phyloP scores from a whole-genome alignment of 768 basidiomycete genomes.

The Ramaria rubella region DNA sequence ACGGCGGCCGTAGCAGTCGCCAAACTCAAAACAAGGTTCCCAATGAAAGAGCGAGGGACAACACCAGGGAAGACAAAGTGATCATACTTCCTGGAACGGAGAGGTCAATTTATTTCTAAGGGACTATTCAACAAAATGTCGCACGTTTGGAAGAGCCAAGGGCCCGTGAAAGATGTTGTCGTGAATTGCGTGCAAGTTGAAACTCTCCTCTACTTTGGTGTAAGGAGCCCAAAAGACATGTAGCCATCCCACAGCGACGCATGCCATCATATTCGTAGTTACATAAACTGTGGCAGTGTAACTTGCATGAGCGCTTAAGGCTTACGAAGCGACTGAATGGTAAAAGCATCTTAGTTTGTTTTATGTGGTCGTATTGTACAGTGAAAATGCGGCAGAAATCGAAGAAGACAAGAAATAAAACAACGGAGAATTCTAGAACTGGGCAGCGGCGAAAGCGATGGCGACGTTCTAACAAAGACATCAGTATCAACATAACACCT shows the following conservation, averaged over 20 bases:
- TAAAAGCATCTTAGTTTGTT: no score
- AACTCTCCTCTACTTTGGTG: constrained; percentile 97
- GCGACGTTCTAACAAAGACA: constrained; percentile 56
- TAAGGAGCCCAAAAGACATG: constrained; percentile 80
- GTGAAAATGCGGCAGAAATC: neutral
- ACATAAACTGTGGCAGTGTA: no score
- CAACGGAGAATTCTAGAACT: constrained; percentile 1
- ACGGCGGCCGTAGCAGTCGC: constrained; percentile 43
- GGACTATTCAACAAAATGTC: neutral
- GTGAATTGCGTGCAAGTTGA: constrained; percentile 87
- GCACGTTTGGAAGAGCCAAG: constrained; percentile 40
- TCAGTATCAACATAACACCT: neutral
- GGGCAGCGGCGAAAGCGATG: constrained; percentile 63
- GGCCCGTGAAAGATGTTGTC: constrained; percentile 80
- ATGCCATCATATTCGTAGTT: neutral
- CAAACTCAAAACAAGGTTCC: constrained; percentile 64
- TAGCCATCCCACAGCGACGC: constrained; percentile 33
- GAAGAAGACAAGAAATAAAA: neutral
- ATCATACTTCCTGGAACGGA: constrained; percentile 59
- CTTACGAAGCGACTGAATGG: no score
- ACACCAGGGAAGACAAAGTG: constrained; percentile 85
- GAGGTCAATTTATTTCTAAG: neutral
- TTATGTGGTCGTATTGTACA: no score
- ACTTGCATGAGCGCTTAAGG: no score
- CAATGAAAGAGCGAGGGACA: constrained; percentile 82